These are phyloP conservation scores for Saccharomycopsis sp. DNA, from an alignment of 805 yeast species.

Conservation along the genomic window DNA sequence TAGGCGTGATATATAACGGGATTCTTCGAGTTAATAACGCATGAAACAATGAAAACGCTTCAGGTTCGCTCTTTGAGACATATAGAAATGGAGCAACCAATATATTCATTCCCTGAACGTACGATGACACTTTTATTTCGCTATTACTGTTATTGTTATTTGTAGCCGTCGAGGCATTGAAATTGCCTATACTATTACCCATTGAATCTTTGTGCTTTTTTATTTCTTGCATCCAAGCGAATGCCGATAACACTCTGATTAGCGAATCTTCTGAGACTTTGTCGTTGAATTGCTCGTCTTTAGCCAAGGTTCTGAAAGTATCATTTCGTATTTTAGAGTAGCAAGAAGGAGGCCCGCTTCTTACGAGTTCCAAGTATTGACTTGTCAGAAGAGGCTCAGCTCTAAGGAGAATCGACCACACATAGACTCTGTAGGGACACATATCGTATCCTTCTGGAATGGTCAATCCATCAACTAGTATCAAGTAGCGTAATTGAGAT, in stretches of 20 bases:
- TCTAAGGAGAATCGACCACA: constrained; percentile 73
- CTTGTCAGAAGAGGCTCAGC: constrained; percentile 51
- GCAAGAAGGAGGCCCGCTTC: constrained; percentile 51
- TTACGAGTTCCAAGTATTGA: constrained; percentile 46
- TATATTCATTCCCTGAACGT: constrained; percentile 93
- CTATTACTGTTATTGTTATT: constrained; percentile 12
- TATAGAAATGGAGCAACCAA: constrained; percentile 78
- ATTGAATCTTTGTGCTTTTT: neutral
- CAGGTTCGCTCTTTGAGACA: constrained; percentile 73
- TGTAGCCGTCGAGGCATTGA: constrained; percentile 8
- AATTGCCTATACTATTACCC: neutral
- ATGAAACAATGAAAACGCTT: constrained; percentile 70
- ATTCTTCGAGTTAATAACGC: constrained; percentile 55
- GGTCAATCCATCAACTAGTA: constrained; percentile 41
- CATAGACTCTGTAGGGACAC: constrained; percentile 44
- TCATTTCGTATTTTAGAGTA: constrained; percentile 74
- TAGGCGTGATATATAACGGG: constrained; percentile 73
- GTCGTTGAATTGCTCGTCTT: constrained; percentile 56
- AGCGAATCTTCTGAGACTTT: constrained; percentile 66
- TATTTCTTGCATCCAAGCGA: constrained; percentile 44
- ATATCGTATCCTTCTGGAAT: constrained; percentile 20
- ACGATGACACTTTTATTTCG: constrained; percentile 36
- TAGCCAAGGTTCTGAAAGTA: constrained; percentile 77
- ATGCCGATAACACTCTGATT: constrained; percentile 63
- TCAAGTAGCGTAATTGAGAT: constrained; percentile 46